phyloP scores from a whole-genome alignment of 306 rosid genomes.

The Lathyrus aphaca region DNA sequence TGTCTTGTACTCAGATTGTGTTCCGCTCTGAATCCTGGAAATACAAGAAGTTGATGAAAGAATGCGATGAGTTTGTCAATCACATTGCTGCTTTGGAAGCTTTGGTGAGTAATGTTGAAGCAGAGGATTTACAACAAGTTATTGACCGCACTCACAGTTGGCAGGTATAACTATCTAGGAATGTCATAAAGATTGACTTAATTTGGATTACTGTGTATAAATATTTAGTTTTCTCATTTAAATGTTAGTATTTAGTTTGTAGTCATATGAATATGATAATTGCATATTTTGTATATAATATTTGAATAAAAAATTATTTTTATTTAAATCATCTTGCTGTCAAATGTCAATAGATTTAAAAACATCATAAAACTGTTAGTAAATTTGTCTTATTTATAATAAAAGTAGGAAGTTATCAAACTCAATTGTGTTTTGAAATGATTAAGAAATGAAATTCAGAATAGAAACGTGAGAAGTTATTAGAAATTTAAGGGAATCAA shows the following conservation, averaged over 20 bases:
- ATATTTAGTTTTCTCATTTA: not conserved
- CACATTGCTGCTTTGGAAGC: constrained; percentile 46
- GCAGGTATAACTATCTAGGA: constrained; percentile 60
- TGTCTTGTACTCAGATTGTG: constrained; percentile 55
- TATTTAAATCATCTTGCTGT: not conserved
- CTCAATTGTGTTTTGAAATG: not conserved
- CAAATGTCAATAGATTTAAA: not conserved
- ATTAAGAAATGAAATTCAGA: not conserved
- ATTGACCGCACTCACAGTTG: constrained; percentile 56
- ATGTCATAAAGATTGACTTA: constrained; percentile 6
- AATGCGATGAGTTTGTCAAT: constrained; percentile 70
- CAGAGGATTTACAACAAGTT: constrained; percentile 51
- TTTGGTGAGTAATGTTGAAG: constrained; percentile 46
- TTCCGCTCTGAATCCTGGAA: constrained; percentile 73
- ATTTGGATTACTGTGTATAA: constrained; percentile 11
- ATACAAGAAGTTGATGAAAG: constrained; percentile 67
- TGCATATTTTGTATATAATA: constrained; percentile 8
- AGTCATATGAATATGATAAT: not conserved
- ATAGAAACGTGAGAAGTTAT: not conserved
- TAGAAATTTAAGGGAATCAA: not conserved
- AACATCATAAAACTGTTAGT: not conserved
- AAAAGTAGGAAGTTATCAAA: not conserved
- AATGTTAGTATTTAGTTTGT: constrained; percentile 26
- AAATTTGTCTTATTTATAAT: not conserved
- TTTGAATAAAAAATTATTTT: not conserved